Evolutionary conservation across 345 rosid genomes (phyloP), one percentile per base, ranked within the genome.

Genomic region (Balakata baccata): DNA sequence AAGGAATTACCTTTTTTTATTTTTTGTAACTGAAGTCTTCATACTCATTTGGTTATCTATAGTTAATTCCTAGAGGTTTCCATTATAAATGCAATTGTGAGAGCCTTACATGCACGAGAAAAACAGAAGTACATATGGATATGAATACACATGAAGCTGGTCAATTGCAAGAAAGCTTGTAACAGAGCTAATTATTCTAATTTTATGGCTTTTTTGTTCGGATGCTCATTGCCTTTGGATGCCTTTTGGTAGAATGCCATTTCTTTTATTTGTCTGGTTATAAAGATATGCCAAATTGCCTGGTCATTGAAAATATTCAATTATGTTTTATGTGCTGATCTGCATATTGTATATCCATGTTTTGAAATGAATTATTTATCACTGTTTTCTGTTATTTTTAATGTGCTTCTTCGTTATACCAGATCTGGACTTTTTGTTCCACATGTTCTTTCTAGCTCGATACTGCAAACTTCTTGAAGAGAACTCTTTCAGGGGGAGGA

Each of bases 391-490:
- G 29, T 57, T 8, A n/a, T 60, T 64, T 38, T 39, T 47, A 45
- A 65, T 64, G 17, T 29, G 49, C 17, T 72, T 58, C 60, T 73
- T 77, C 11, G 7, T 75, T 52, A 62, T 74, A 73, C 71, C 86
- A 93, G 99, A 96, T 86, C 80, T 96, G 87, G 99, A 93, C 82
- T 96, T 96, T 81, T 77, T 93, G 93, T 96, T 96, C 78, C 99
- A 91, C 76, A 96, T 96, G 99, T 96, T 96, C 87, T 96, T 96
- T 77, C 97, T 93, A 22, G 95, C 97, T 49, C 95, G 98, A 18
- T 96, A 96, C 89, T 96, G 97, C 88, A 95, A 95, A 76, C 94
- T 95, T 74, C 97, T 93, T 0, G 99, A 95, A 84, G 98, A 95
- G 84, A 95, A 95, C 83, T 90, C 99, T 9, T 95, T 95, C 77